Evolutionary conservation across 495 filamentous ascomycete species (phyloP).

Genomic region (Aspergillus affinis): DNA sequence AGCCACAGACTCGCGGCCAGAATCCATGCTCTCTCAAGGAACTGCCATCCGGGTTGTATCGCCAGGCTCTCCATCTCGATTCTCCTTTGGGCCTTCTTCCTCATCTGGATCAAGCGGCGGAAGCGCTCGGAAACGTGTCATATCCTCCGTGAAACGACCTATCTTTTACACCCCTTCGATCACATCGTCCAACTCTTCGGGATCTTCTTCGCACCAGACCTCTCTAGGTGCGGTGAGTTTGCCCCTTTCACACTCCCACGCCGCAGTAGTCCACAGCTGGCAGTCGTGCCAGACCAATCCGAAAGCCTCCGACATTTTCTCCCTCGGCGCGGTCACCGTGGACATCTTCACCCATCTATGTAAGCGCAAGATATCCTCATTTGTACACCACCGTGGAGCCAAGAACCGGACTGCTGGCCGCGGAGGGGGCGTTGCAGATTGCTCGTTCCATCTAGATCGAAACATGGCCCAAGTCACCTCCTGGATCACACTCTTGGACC

Average conservation of each 20-base stretch:
- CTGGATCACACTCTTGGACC: constrained; percentile 72
- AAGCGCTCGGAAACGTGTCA: constrained; percentile 22
- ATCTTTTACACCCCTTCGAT: constrained; percentile 38
- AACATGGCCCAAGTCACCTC: constrained; percentile 73
- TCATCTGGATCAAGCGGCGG: constrained; percentile 35
- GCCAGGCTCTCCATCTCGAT: constrained; percentile 35
- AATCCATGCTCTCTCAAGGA: constrained; percentile 38
- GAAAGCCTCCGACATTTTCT: constrained; percentile 42
- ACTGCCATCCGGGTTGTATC: constrained; percentile 42
- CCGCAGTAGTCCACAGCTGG: constrained; percentile 44
- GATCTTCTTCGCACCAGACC: constrained; percentile 23
- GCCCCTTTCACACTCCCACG: constrained; percentile 14
- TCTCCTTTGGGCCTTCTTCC: constrained; percentile 39
- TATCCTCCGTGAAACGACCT: constrained; percentile 29
- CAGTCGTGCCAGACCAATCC: constrained; percentile 38
- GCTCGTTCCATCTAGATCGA: constrained; percentile 78
- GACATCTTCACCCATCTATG: constrained; percentile 82
- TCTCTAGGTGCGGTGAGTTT: constrained; percentile 19
- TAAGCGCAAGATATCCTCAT: constrained; percentile 68
- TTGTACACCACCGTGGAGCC: constrained; percentile 68
- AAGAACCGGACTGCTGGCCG: constrained; percentile 68
- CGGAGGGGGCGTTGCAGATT: constrained; percentile 69
- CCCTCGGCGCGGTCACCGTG: constrained; percentile 42
- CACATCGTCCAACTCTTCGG: constrained; percentile 34
- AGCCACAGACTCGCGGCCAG: constrained; percentile 27